Evolutionary conservation across 805 yeast species (phyloP), one percentile per base, ranked within the genome.

Genomic region (Metschnikowia aberdeeniae): DNA sequence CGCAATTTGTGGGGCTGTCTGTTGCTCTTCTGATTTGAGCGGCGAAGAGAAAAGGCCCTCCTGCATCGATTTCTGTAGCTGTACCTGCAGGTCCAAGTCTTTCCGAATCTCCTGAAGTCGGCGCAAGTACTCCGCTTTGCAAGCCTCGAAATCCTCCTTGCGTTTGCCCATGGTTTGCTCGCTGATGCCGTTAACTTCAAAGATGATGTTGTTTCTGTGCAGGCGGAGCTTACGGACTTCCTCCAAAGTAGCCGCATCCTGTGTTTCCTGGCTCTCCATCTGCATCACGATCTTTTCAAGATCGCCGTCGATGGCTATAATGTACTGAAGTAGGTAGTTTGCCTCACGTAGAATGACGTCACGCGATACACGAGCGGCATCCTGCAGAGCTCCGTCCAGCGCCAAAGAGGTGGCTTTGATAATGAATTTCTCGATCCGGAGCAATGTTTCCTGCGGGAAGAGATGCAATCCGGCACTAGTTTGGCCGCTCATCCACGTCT

Each of bases 341-440:
- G 65, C 67, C 44, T 70, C 76, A 40, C 68, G 54, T 26, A 68
- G 54, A 10, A 70, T 55, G 52, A 58, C 57, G 32, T 70, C 75
- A 5, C 72, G 45, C 8, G 50, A 34, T 29, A 51, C 26, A 28
- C 46, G 42, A 22, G 30, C 34, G 3, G 35, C 35, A 35, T 30
- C 35, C 42, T 28, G 42, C 14, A 42, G 44, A 9, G 54, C 36
- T 6, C 40, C 39, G 42, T 57, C 46, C 49, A 49, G 36, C 27
- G 40, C 47, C 53, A 60, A 47, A n/a, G 59, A 53, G 3, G 73
- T 68, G 10, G 74, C 75, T 46, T 59, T 60, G 32, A 68, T 68
- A 43, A 70, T 67, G 48, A 71, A 69, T 36, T 61, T 53, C 47
- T 70, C 75, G 36, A 71, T 68, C 41, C 58, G 62, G 20, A 43